phyloP scores from a whole-genome alignment of 164 flowering plant genomes.

The Umbilicus rupestris region DNA sequence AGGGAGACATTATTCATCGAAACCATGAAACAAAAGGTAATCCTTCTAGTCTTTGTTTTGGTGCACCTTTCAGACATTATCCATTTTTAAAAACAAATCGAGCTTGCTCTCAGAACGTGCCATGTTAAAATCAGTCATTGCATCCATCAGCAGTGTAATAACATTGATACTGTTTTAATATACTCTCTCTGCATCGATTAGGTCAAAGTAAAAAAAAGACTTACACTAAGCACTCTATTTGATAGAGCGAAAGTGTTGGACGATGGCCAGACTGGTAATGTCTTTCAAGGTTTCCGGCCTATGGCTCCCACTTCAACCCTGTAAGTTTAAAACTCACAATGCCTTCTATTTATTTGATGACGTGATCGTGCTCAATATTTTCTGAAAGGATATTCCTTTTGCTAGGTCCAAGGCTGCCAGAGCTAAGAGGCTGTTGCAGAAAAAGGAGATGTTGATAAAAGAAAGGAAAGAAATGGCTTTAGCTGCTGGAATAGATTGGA shows the following conservation, averaged over 20 bases:
- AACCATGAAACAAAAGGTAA: constrained; percentile 16
- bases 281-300: constrained; percentile 45
- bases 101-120: background rate
- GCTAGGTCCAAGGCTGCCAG: constrained; percentile 47
- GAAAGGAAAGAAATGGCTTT: constrained; percentile 54
- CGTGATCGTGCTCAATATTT: background rate
- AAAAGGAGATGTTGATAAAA: constrained; percentile 38
- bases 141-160: background rate
- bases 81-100: background rate
- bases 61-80: background rate
- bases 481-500: constrained; percentile 73
- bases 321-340: constrained; percentile 30
- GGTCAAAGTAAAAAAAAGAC: constrained; percentile 39
- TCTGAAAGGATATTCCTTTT: constrained; percentile 7
- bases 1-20: constrained; percentile 8
- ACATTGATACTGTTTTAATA: too few relatives aligned
- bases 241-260: constrained; percentile 48
- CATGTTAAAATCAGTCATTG: background rate
- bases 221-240: constrained; percentile 40
- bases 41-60: background rate
- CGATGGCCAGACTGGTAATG: constrained; percentile 27
- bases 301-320: constrained; percentile 41
- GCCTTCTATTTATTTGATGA: background rate
- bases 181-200: background rate
- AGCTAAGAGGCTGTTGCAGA: constrained; percentile 55